phyloP scores from a whole-genome alignment of 305 asterid genomes.

The Lippia alba region DNA sequence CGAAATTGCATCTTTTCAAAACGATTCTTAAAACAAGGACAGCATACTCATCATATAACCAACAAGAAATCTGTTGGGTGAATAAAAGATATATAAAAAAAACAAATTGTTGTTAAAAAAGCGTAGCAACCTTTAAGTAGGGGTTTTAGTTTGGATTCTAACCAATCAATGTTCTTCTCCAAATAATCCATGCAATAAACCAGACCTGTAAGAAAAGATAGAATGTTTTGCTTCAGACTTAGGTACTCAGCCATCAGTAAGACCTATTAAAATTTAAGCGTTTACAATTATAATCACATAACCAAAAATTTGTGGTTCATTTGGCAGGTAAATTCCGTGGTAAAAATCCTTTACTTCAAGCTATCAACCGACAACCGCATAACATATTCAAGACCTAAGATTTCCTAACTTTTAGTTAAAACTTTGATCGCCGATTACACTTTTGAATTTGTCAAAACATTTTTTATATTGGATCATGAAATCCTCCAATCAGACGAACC shows the following conservation, averaged over 20 bases:
- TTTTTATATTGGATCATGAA: neutral
- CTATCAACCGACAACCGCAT: neutral
- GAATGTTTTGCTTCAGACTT: constrained; percentile 14
- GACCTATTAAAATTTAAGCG: constrained; percentile 3
- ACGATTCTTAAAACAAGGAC: no score
- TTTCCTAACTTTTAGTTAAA: neutral
- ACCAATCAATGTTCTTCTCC: constrained; percentile 96
- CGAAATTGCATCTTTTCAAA: no score
- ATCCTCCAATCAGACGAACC: neutral
- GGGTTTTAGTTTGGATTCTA: constrained; percentile 82
- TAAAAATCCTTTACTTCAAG: neutral
- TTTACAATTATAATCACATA: neutral
- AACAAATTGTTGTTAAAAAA: constrained; percentile 23
- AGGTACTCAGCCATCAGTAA: constrained; percentile 22
- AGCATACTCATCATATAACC: constrained; percentile 4
- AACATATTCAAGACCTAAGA: neutral
- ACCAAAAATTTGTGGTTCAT: neutral
- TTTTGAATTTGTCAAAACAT: neutral
- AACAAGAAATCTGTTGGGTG: neutral
- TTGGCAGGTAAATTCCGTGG: neutral
- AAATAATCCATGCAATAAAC: constrained; percentile 96
- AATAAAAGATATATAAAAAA: constrained; percentile 27
- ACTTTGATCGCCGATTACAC: neutral
- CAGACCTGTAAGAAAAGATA: constrained; percentile 61
- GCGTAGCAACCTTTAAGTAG: constrained; percentile 72